Evolutionary conservation across 495 filamentous ascomycete species (phyloP).

Genomic region (Polyplosphaeria fusca): DNA sequence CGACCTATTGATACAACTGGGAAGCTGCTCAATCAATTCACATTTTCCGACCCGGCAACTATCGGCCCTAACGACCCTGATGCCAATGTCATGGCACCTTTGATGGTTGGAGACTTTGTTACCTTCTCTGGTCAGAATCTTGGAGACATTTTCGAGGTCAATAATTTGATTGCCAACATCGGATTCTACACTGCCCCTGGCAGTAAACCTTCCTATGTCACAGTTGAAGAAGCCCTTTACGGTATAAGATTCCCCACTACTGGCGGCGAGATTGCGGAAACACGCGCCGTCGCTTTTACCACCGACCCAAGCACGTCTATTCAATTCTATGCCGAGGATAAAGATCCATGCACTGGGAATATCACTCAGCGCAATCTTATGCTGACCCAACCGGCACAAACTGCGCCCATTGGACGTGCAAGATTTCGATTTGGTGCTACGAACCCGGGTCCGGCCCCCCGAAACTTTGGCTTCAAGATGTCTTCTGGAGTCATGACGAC

Average conservation of each 20-base stretch:
- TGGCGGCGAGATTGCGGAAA: background rate
- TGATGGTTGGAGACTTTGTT: constrained; percentile 6
- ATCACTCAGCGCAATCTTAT: background rate
- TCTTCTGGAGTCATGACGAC: background rate
- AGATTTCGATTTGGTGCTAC: background rate
- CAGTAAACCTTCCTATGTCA: background rate
- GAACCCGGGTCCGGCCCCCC: background rate
- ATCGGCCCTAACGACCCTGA: background rate
- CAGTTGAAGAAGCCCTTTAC: background rate
- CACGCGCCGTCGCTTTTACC: constrained; percentile 7
- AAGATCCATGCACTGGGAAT: background rate
- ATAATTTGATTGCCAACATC: background rate
- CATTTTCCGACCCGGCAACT: constrained; percentile 3
- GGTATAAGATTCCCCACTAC: background rate
- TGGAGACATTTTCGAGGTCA: background rate
- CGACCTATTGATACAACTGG: background rate
- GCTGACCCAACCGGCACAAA: background rate
- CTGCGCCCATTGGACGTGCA: background rate
- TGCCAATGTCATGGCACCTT: constrained; percentile 5
- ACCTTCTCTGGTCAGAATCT: background rate
- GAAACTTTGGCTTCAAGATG: constrained; percentile 7
- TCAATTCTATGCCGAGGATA: background rate
- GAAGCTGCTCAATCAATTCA: background rate
- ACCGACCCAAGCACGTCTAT: background rate
- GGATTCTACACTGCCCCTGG: constrained; percentile 9